These are phyloP conservation scores for Stagonosporopsis rhizophila DNA, from an alignment of 2,329 filamentous ascomycete genomes.

Conservation along the genomic window DNA sequence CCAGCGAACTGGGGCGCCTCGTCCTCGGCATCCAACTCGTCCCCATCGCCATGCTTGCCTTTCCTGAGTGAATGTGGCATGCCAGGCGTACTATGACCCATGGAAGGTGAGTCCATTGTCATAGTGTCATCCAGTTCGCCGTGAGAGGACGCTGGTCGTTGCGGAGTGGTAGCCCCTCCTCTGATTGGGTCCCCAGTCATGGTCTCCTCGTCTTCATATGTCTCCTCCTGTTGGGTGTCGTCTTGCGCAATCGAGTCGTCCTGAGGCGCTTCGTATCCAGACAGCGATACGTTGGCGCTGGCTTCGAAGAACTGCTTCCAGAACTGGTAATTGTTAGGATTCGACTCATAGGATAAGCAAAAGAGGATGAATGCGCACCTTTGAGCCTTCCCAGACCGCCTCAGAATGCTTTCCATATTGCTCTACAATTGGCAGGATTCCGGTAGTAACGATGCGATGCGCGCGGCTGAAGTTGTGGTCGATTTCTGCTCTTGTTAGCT, in stretches of 20 bases:
- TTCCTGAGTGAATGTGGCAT: slow-evolving; percentile 39
- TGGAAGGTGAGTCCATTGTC: slow-evolving; percentile 66
- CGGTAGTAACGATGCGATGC: slow-evolving; percentile 93
- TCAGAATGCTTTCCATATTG: slow-evolving; percentile 94
- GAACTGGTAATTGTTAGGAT: slow-evolving; percentile 65
- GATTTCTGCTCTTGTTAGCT: slow-evolving; percentile 71
- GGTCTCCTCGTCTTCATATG: slow-evolving; percentile 56
- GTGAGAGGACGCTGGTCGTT: slow-evolving; percentile 43
- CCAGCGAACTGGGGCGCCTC: slow-evolving; percentile 62
- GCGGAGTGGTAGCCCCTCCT: slow-evolving; percentile 55
- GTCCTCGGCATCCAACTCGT: slow-evolving; percentile 20
- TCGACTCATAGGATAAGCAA: background rate
- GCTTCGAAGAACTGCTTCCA: slow-evolving; percentile 99
- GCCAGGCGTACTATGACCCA: slow-evolving; percentile 68
- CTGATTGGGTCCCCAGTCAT: slow-evolving; percentile 43
- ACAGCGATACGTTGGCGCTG: slow-evolving; percentile 94
- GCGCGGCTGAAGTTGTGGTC: slow-evolving; percentile 98
- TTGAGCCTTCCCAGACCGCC: slow-evolving; percentile 95
- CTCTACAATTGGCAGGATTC: slow-evolving; percentile 90
- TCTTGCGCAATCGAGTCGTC: slow-evolving; percentile 62
- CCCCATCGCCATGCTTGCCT: slow-evolving; percentile 18
- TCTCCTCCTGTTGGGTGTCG: slow-evolving; percentile 46
- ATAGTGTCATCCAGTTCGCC: slow-evolving; percentile 65
- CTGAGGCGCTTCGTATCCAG: slow-evolving; percentile 83
- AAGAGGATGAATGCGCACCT: slow-evolving; percentile 60